Base-by-base conservation (phyloP, 495 filamentous ascomycete species). In the Trichoderma asperelloides region DNA sequence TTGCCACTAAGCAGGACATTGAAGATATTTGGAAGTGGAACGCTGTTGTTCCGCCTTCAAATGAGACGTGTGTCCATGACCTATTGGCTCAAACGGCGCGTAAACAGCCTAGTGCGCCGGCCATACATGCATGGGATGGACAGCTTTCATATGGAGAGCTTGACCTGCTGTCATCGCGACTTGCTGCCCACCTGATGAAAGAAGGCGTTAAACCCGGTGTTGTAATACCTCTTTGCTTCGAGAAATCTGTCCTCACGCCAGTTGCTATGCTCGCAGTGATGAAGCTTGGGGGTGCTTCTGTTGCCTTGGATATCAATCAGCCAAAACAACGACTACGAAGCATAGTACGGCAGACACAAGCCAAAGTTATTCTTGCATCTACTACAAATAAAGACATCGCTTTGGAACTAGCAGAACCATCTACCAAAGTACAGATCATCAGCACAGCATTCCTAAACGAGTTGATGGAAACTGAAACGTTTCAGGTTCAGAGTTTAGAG, bases 191-290 rank as follows among this genome's bases (percentile, higher is more conserved):
- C 18, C 41, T 45, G 16, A 45, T 45, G 12, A 5, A 3, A 16
- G 25, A 27, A 16, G 62, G 62, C 18, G 4, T 64, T 9, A 5
- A 15, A 40, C 62, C 25, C 21, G 33, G n/a, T 4, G 25, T 21
- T 13, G 16, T 33, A 30, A 28, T 64, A 33, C 62, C 62, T 40
- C 23, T 64, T 11, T 64, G 62, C 62, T 64, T 64, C 9, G 62
- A 64, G 62, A 64, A 64, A 27, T 64, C 62, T 64, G 62, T 27
- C 27, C 33, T 21, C 21, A 37, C 7, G 13, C 12, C 33, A 2
- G 62, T 64, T 12, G 62, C 62, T 18, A 64, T 64, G 62, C 62
- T 64, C 12, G 62, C 62, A 2, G n/a, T 64, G 7, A 28, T 64
- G 27, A 64, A 64, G 33, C 21, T 27, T 16, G 62, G 62, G 15